Conservation (phyloP, 345 rosid genomes). For the Hibiscus mutabilis region DNA sequence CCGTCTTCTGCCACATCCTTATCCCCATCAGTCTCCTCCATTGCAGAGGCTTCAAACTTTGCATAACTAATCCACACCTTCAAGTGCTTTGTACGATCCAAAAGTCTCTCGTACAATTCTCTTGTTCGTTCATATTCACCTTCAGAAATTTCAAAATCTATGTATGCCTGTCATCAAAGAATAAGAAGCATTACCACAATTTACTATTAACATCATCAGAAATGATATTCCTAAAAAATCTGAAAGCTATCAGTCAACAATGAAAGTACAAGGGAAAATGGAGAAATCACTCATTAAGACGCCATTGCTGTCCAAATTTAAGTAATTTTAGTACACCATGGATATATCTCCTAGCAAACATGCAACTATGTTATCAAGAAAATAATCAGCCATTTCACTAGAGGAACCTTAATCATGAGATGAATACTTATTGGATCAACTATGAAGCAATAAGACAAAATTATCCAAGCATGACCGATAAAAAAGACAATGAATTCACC, state of each 20-base stretch:
- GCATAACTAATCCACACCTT: constrained; percentile 95
- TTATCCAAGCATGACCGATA: background rate
- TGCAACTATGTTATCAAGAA: background rate
- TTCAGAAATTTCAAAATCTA: constrained; percentile 86
- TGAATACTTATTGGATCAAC: background rate
- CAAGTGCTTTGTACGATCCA: constrained; percentile 84
- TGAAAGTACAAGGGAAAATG: background rate
- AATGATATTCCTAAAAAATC: background rate
- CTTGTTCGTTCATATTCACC: constrained; percentile 66
- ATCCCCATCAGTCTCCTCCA: constrained; percentile 28
- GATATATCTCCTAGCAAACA: background rate
- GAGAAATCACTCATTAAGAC: background rate
- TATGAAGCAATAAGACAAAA: background rate
- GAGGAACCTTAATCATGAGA: background rate
- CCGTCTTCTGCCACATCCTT: constrained; percentile 23
- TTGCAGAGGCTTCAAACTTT: constrained; percentile 69
- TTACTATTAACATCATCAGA: background rate
- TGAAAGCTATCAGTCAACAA: background rate
- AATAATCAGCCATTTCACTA: background rate
- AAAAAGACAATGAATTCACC: background rate
- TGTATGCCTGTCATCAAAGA: constrained; percentile 58
- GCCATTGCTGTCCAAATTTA: background rate
- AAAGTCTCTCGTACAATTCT: constrained; percentile 61
- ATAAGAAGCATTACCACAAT: constrained; percentile 2
- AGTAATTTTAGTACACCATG: background rate